Conservation (phyloP, 768 basidiomycete species). For the Pleurotus giganteus region DNA sequence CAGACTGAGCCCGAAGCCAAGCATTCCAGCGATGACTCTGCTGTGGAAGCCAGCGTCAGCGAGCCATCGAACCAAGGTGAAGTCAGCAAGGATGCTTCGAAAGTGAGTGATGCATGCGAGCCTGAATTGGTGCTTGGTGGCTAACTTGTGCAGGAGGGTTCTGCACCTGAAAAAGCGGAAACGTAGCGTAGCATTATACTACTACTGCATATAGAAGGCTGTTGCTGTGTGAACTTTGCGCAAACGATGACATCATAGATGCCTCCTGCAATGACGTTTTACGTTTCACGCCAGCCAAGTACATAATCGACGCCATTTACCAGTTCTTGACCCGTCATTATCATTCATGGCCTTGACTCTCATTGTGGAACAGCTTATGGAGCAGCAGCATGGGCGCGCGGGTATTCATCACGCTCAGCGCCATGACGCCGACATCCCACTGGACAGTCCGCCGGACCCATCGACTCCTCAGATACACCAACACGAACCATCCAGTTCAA, state of each 20-base stretch:
- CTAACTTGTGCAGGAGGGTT: slow-evolving; percentile 19
- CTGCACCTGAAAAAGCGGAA: slow-evolving; percentile 1
- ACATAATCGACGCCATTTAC: background rate
- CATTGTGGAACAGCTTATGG: background rate
- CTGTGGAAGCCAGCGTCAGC: slow-evolving; percentile 10
- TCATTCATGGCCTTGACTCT: background rate
- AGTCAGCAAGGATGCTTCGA: slow-evolving; percentile 23
- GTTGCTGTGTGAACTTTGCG: background rate
- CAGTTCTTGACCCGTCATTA: background rate
- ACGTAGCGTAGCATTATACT: background rate
- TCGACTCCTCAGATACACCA: slow-evolving; percentile 1
- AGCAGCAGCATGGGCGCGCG: background rate
- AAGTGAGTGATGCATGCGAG: too few relatives aligned
- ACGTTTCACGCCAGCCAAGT: background rate
- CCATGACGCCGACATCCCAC: background rate
- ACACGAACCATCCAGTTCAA: slow-evolving; percentile 12
- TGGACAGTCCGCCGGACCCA: background rate
- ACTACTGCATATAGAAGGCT: background rate
- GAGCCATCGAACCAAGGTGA: slow-evolving; percentile 22
- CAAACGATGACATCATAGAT: slow-evolving; percentile 5
- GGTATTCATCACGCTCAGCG: slow-evolving; percentile 1
- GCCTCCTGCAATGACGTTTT: background rate
- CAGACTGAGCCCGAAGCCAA: background rate
- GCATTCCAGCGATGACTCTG: background rate
- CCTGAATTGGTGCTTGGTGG: too few relatives aligned